Conservation (phyloP, 2,329 filamentous ascomycete genomes). For the Trichoderma semiorbis region DNA sequence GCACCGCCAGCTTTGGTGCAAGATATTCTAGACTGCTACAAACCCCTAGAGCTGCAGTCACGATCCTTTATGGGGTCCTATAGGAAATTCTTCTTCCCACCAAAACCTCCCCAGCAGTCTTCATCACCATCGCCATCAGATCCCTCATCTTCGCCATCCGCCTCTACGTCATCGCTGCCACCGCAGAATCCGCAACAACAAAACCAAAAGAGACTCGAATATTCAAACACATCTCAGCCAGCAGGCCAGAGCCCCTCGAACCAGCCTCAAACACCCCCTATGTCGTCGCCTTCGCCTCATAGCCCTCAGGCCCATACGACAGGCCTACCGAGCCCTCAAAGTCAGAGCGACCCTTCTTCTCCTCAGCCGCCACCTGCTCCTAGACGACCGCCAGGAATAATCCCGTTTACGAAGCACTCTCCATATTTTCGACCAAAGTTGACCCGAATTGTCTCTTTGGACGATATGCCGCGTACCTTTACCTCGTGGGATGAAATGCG, state of each 20-base stretch:
- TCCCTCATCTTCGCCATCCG: background rate
- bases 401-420: slow-evolving; percentile 37
- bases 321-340: slow-evolving; percentile 34
- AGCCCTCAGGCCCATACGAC: slow-evolving; percentile 18
- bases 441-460: slow-evolving; percentile 30
- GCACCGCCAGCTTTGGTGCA: slow-evolving; percentile 37
- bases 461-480: slow-evolving; percentile 34
- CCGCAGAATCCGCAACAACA: background rate
- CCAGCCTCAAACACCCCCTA: slow-evolving; percentile 29
- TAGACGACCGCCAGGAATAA: slow-evolving; percentile 30
- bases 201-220: background rate
- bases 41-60: slow-evolving; percentile 38
- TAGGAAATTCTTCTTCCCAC: slow-evolving; percentile 33
- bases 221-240: background rate
- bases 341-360: slow-evolving; percentile 21
- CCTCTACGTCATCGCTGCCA: background rate
- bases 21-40: slow-evolving; percentile 40
- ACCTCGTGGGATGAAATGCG: slow-evolving; percentile 33
- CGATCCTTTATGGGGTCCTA: slow-evolving; percentile 40
- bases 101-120: slow-evolving; percentile 7
- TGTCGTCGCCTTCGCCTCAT: slow-evolving; percentile 7
- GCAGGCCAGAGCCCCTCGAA: slow-evolving; percentile 25
- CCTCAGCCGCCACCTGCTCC: slow-evolving; percentile 21
- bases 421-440: slow-evolving; percentile 36
- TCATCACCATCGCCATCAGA: background rate